Evolutionary conservation across 208 protist genomes (phyloP).

Genomic region (Crithidia acanthocephali): DNA sequence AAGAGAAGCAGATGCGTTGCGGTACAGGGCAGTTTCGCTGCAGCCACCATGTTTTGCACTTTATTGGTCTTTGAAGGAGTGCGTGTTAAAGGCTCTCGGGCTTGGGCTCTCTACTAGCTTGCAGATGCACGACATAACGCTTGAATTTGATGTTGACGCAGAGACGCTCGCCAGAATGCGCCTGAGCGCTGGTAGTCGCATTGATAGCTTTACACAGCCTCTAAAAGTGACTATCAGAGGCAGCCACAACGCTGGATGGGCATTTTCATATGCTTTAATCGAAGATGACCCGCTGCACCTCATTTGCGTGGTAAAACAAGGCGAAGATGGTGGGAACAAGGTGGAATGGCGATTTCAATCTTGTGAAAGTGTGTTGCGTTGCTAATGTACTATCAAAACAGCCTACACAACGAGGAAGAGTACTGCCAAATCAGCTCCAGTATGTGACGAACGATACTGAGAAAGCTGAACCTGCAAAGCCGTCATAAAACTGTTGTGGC

Average conservation of each 20-base stretch:
- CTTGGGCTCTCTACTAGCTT: conserved; percentile 23
- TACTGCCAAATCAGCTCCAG: too few relatives aligned
- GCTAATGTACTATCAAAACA: background rate
- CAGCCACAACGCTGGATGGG: conserved; percentile 12
- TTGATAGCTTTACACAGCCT: background rate
- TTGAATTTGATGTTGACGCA: background rate
- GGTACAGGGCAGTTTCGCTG: background rate
- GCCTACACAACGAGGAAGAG: too few relatives aligned
- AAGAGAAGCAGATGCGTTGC: background rate
- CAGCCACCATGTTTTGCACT: conserved; percentile 14
- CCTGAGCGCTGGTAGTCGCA: background rate
- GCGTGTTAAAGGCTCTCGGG: conserved; percentile 44
- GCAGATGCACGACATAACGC: conserved; percentile 17
- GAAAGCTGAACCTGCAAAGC: too few relatives aligned
- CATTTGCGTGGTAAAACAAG: background rate
- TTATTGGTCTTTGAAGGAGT: conserved; percentile 47
- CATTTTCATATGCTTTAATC: conserved; percentile 9
- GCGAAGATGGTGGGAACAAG: background rate
- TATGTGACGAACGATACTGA: too few relatives aligned
- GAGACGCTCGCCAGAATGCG: background rate
- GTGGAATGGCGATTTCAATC: conserved; percentile 1
- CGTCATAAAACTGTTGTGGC: too few relatives aligned
- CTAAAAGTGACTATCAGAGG: conserved; percentile 20
- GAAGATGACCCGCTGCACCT: background rate
- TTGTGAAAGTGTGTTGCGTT: background rate